These are phyloP conservation scores for Ophiocordyceps camponoti-saundersi DNA, from an alignment of 2,329 filamentous ascomycete species.

Conservation along the genomic window DNA sequence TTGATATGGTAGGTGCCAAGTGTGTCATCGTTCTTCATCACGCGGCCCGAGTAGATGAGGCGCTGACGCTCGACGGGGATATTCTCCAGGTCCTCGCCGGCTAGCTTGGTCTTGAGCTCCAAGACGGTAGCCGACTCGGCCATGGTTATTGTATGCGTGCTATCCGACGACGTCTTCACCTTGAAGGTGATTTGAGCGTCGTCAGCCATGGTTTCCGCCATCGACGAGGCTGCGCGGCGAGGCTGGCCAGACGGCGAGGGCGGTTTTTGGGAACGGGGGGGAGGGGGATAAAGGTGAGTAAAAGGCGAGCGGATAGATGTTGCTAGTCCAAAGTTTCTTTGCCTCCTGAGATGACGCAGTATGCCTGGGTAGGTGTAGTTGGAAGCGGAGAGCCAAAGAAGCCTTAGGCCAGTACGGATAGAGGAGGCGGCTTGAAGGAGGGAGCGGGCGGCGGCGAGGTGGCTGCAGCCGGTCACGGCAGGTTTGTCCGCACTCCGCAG, in stretches of 20 bases:
- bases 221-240: not conserved
- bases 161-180: conserved; percentile 90
- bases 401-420: too few species aligned
- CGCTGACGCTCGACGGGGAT: conserved; percentile 79
- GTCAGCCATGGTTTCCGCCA: conserved; percentile 41
- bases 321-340: too few species aligned
- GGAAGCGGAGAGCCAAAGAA: too few species aligned
- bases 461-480: too few species aligned
- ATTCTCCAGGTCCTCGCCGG: conserved; percentile 66
- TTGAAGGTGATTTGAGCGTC: conserved; percentile 84
- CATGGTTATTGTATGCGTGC: conserved; percentile 70
- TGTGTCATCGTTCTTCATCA: conserved; percentile 87
- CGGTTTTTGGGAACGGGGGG: not conserved
- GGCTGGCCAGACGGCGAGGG: not conserved
- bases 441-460: too few species aligned
- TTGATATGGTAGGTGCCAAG: conserved; percentile 86
- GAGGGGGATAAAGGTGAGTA: too few species aligned
- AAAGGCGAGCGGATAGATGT: too few species aligned
- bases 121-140: conserved; percentile 57
- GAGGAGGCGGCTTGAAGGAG: too few species aligned
- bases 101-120: conserved; percentile 81
- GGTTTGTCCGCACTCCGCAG: too few species aligned
- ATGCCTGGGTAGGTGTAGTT: too few species aligned
- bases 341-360: too few species aligned
- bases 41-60: conserved; percentile 91